These are phyloP conservation scores for Diaporthe helianthi DNA, from an alignment of 2,329 filamentous ascomycete species.

Conservation along the genomic window DNA sequence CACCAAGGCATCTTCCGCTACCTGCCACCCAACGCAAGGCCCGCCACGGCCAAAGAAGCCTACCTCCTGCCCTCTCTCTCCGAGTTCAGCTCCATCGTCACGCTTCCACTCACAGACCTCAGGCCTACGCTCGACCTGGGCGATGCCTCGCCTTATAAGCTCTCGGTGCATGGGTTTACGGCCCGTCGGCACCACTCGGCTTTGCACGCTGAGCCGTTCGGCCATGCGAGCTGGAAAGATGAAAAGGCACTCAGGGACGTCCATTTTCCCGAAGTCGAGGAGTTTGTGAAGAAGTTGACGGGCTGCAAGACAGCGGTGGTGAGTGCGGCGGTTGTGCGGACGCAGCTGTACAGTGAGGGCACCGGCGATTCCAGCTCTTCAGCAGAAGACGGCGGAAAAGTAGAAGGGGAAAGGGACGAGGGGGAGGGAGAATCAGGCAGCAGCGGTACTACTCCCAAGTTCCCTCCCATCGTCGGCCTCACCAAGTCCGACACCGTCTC, in stretches of 20 bases:
- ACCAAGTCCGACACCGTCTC: slow-evolving; percentile 34
- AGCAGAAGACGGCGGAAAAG: slow-evolving; percentile 34
- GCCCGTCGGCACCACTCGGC: slow-evolving; percentile 35
- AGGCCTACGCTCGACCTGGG: background rate
- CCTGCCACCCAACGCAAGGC: background rate
- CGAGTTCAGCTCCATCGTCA: slow-evolving; percentile 28
- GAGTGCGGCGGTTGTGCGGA: slow-evolving; percentile 38
- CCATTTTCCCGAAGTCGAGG: slow-evolving; percentile 40
- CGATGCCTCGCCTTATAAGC: slow-evolving; percentile 24
- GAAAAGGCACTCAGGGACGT: slow-evolving; percentile 36
- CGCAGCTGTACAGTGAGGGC: slow-evolving; percentile 38
- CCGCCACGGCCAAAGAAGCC: slow-evolving; percentile 23
- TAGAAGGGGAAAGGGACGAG: background rate
- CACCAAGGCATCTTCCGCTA: slow-evolving; percentile 1
- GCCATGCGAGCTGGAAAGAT: slow-evolving; percentile 37
- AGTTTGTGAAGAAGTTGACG: slow-evolving; percentile 40
- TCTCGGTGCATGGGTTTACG: slow-evolving; percentile 35
- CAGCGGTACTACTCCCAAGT: background rate
- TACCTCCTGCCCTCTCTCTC: slow-evolving; percentile 28
- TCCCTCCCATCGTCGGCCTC: slow-evolving; percentile 40
- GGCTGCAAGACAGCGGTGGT: slow-evolving; percentile 40
- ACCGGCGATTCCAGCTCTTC: slow-evolving; percentile 34
- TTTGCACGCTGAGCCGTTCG: slow-evolving; percentile 38
- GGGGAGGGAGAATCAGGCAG: background rate
- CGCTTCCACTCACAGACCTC: slow-evolving; percentile 7